These are phyloP conservation scores for Neopestalotiopsis sp. DNA, from an alignment of 2,329 filamentous ascomycete species.

Conservation along the genomic window DNA sequence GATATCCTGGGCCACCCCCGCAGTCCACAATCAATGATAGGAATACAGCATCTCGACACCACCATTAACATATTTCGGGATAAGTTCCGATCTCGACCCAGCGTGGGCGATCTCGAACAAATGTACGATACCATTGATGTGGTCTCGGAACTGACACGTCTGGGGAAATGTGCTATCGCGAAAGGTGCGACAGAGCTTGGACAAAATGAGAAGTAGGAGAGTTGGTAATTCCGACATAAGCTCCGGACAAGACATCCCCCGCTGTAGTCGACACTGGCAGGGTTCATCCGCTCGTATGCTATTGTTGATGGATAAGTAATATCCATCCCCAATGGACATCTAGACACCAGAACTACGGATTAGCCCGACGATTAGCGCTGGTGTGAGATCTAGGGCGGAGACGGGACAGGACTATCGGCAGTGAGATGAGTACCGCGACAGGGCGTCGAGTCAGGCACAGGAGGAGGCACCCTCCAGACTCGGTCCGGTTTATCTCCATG, in stretches of 20 bases:
- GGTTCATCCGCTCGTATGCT: too few relatives aligned
- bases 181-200: neutral
- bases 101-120: neutral
- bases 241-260: too few relatives aligned
- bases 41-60: neutral
- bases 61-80: neutral
- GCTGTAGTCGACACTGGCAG: too few relatives aligned
- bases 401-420: neutral
- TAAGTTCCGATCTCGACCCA: neutral
- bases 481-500: neutral
- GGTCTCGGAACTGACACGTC: neutral
- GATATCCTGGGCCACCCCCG: neutral
- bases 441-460: neutral
- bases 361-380: too few relatives aligned
- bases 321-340: too few relatives aligned
- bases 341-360: too few relatives aligned
- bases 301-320: too few relatives aligned
- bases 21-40: neutral
- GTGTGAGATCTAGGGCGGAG: too few relatives aligned
- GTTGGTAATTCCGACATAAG: too few relatives aligned
- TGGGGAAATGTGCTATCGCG: neutral
- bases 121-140: neutral
- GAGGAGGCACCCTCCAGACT: neutral
- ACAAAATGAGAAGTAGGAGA: too few relatives aligned
- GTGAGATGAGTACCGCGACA: neutral